These are phyloP conservation scores for Phytophthora agathidicida DNA, from an alignment of 352 stramenopile genomes.

Conservation along the genomic window DNA sequence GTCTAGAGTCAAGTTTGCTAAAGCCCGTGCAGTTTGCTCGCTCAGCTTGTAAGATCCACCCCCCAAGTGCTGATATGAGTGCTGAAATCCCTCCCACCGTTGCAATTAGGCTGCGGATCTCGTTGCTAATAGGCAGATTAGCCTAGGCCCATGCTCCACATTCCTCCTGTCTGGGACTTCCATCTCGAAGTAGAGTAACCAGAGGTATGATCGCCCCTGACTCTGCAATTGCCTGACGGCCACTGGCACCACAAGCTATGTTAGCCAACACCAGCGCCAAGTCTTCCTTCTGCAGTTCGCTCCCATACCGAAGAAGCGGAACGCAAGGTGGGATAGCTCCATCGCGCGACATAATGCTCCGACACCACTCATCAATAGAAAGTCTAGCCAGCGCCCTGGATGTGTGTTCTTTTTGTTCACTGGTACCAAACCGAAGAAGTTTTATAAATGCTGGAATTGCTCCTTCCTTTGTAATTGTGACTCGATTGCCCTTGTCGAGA, in stretches of 20 bases:
- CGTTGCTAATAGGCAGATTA: not conserved
- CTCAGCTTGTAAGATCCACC: not conserved
- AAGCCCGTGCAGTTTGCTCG: not conserved
- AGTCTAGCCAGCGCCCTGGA: not conserved
- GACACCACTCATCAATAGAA: not conserved
- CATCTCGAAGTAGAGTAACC: not conserved
- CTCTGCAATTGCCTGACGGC: not conserved
- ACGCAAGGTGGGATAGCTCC: not conserved
- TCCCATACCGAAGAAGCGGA: not conserved
- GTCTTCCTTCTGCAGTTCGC: not conserved
- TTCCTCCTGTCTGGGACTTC: not conserved
- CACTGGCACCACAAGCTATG: not conserved
- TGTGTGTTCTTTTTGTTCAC: not conserved
- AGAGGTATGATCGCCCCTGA: not conserved
- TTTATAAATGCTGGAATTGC: not conserved
- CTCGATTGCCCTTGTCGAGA: not conserved
- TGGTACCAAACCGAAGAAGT: not conserved
- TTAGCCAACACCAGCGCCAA: not conserved
- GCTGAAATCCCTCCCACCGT: not conserved
- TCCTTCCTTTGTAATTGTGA: not conserved
- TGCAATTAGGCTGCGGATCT: not conserved
- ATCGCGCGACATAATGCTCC: not conserved
- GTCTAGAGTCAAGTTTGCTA: constrained; percentile 1
- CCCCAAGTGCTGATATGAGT: not conserved
- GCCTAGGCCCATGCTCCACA: not conserved